Conservation (phyloP, 495 filamentous ascomycete genomes). For the Tuber borchii region DNA sequence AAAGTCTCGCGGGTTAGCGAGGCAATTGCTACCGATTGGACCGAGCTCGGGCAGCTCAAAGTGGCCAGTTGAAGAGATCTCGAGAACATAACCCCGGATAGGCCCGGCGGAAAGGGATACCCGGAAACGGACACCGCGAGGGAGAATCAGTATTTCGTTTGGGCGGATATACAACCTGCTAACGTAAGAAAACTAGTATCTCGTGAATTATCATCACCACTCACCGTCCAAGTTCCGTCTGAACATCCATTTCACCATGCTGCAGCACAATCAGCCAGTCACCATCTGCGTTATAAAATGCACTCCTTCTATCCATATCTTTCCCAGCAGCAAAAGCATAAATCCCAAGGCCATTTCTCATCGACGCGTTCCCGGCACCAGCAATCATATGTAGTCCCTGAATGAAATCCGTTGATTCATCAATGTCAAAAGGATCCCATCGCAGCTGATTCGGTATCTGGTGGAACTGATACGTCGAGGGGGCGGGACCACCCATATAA, state of each 20-base stretch:
- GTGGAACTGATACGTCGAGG: constrained; percentile 48
- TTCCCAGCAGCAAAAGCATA: constrained; percentile 74
- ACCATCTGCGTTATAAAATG: constrained; percentile 86
- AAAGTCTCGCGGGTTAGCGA: constrained; percentile 85
- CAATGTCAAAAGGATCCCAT: constrained; percentile 81
- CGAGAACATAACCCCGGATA: constrained; percentile 76
- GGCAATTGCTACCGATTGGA: constrained; percentile 78
- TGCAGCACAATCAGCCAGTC: constrained; percentile 82
- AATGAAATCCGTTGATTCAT: constrained; percentile 38
- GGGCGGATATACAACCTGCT: constrained; percentile 66
- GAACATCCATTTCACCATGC: constrained; percentile 75
- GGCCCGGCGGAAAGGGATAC: constrained; percentile 46
- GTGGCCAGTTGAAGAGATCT: constrained; percentile 69
- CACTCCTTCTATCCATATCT: constrained; percentile 59
- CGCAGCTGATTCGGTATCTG: constrained; percentile 82
- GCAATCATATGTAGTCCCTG: constrained; percentile 68
- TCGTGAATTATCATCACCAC: neutral
- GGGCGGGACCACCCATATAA: neutral
- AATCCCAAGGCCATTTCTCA: constrained; percentile 75
- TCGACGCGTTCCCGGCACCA: constrained; percentile 72
- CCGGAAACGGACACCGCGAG: constrained; percentile 70
- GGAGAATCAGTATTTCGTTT: constrained; percentile 84
- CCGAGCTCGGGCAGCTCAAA: constrained; percentile 81
- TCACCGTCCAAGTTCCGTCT: constrained; percentile 64
- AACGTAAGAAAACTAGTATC: constrained; percentile 44